Evolutionary conservation across 1,139 yeast species (phyloP).

Genomic region (Candida glucosophila): DNA sequence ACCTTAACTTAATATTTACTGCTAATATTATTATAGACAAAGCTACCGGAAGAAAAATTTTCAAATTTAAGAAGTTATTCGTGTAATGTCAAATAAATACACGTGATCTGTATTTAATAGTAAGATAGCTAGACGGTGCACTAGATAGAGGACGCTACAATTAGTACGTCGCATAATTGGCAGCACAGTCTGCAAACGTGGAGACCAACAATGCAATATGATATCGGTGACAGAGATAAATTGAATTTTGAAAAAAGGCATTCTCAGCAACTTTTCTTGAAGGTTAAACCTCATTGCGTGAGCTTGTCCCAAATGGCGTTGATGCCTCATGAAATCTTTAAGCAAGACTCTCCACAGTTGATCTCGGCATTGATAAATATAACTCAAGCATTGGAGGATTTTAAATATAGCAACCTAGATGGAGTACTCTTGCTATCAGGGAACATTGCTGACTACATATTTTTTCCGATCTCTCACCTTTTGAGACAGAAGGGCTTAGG

Average conservation of each 20-base stretch:
- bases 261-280: slow-evolving; percentile 22
- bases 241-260: slow-evolving; percentile 6
- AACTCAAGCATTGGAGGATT: slow-evolving; percentile 2
- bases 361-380: slow-evolving; percentile 5
- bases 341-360: slow-evolving; percentile 8
- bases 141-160: too few relatives aligned
- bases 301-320: slow-evolving; percentile 17
- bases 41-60: too few relatives aligned
- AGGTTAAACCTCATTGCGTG: slow-evolving; percentile 28
- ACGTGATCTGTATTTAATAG: too few relatives aligned
- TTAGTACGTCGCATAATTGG: too few relatives aligned
- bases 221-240: too few relatives aligned
- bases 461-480: slow-evolving; percentile 30
- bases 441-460: slow-evolving; percentile 34
- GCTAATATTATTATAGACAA: too few relatives aligned
- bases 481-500: slow-evolving; percentile 19
- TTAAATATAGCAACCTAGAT: background rate
- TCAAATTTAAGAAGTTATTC: too few relatives aligned
- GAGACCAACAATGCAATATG: too few relatives aligned
- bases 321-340: slow-evolving; percentile 9
- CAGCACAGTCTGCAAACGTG: too few relatives aligned
- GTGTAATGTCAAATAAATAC: too few relatives aligned
- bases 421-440: slow-evolving; percentile 17
- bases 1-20: too few relatives aligned
- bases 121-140: too few relatives aligned